Conservation (phyloP, 2,329 filamentous ascomycete species). For the Claviceps africana region DNA sequence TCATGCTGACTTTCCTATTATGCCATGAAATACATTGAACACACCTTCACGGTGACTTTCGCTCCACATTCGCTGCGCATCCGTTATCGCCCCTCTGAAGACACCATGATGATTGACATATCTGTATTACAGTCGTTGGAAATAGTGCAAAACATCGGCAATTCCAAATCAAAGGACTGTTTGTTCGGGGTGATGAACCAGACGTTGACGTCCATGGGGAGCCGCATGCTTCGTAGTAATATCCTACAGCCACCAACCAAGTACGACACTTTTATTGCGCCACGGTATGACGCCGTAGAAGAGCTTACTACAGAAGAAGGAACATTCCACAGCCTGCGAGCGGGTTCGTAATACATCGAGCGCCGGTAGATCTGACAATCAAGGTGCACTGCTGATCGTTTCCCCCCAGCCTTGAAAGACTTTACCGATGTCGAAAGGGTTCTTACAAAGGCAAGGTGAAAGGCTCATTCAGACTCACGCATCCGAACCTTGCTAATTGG, state of each 20-base stretch:
- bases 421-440: slow-evolving; percentile 71
- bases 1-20: slow-evolving; percentile 22
- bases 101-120: slow-evolving; percentile 91
- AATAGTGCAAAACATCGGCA: slow-evolving; percentile 74
- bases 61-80: slow-evolving; percentile 40
- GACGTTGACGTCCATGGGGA: slow-evolving; percentile 79
- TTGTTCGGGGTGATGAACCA: slow-evolving; percentile 77
- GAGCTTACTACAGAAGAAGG: slow-evolving; percentile 73
- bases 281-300: slow-evolving; percentile 68
- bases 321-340: slow-evolving; percentile 64
- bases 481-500: background rate
- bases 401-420: slow-evolving; percentile 45
- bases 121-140: slow-evolving; percentile 79
- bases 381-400: background rate
- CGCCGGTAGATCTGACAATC: background rate
- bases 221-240: slow-evolving; percentile 67
- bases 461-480: background rate
- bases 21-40: slow-evolving; percentile 70
- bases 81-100: slow-evolving; percentile 74
- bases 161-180: slow-evolving; percentile 64
- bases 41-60: slow-evolving; percentile 49
- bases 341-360: slow-evolving; percentile 32
- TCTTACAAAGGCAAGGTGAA: slow-evolving; percentile 48
- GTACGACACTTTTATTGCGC: slow-evolving; percentile 47
- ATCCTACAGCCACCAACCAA: slow-evolving; percentile 78